Evolutionary conservation across 768 basidiomycete genomes (phyloP), one percentile per base, ranked within the genome.

Genomic region (Tricholoma sp.): DNA sequence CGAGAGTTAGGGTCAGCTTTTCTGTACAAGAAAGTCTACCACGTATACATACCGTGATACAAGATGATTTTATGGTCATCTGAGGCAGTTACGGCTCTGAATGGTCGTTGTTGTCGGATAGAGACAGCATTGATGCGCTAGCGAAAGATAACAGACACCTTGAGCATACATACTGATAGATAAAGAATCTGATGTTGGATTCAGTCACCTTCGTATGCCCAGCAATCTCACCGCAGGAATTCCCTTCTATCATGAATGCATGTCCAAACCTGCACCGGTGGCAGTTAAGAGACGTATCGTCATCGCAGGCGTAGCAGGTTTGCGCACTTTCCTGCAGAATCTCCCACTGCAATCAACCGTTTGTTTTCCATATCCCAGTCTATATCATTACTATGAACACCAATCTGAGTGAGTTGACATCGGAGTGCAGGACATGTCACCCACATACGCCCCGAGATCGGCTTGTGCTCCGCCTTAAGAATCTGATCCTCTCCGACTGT

Each of bases 351-450:
- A 50, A 98, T 89, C 56, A 98, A 89, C n/a, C 96, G 82, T 69
- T 97, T 96, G 66, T 89, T 92, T 70, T 98, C 96, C 1, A 89
- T 90, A 65, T 98, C 96, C 96, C 96, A 98, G 10, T 88, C 88
- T 18, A 98, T 81, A 72, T 98, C 96, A 63, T 94, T 94, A 61
- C 94, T 93, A 61, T 13, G 55, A 15, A 52, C 44, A 36, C 37
- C 54, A 44, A 36, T 29, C n/a, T n/a, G n/a, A 17, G 12, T 45
- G 15, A 50, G 9, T 42, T 10, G 33, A 29, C 12, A 42, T 32
- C n/a, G 18, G 24, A 48, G 53, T 6, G 45, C 7, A 28, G 15
- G 20, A 12, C 45, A 44, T 49, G 36, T 32, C 8, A 73, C 82
- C 58, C 68, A 92, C 91, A 94, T 79, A 53, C 78, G 79, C 2